These are phyloP conservation scores for Talaromyces liani DNA, from an alignment of 495 filamentous ascomycete genomes.

Conservation along the genomic window DNA sequence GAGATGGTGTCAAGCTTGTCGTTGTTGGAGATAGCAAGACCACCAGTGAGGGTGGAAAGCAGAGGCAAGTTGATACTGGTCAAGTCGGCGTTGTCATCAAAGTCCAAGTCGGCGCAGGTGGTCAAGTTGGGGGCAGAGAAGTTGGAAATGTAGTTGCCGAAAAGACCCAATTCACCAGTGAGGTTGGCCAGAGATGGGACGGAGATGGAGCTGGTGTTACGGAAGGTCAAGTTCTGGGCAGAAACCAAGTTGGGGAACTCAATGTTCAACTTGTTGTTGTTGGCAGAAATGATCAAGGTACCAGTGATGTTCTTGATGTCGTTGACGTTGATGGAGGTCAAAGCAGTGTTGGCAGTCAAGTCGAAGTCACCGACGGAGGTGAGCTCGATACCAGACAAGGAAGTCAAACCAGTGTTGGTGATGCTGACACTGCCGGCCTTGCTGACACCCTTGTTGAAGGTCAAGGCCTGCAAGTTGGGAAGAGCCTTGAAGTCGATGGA, in stretches of 20 bases:
- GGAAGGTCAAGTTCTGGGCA: conserved; percentile 80
- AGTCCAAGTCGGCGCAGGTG: conserved; percentile 62
- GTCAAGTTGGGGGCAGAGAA: conserved; percentile 79
- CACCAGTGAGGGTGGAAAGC: conserved; percentile 64
- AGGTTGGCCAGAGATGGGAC: conserved; percentile 72
- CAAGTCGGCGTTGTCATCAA: conserved; percentile 70
- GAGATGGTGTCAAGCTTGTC: conserved; percentile 55
- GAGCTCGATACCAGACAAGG: conserved; percentile 73
- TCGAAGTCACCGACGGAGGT: conserved; percentile 52
- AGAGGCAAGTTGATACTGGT: conserved; percentile 67
- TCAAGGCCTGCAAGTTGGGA: conserved; percentile 58
- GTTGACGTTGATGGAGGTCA: conserved; percentile 61
- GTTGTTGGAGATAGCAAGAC: conserved; percentile 83
- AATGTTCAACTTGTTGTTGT: conserved; percentile 51
- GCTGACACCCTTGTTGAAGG: conserved; percentile 56
- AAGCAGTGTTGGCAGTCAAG: conserved; percentile 73
- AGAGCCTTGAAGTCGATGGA: conserved; percentile 65
- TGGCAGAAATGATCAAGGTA: conserved; percentile 52
- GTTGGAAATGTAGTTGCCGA: conserved; percentile 62
- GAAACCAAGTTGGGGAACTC: conserved; percentile 71
- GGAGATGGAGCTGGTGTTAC: conserved; percentile 66
- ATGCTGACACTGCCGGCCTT: conserved; percentile 61
- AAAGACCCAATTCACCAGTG: conserved; percentile 76
- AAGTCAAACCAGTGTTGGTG: conserved; percentile 71
- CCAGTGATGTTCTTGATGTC: conserved; percentile 60